These are phyloP conservation scores for Ascochyta koolunga DNA, from an alignment of 2,329 filamentous ascomycete species.

Conservation along the genomic window DNA sequence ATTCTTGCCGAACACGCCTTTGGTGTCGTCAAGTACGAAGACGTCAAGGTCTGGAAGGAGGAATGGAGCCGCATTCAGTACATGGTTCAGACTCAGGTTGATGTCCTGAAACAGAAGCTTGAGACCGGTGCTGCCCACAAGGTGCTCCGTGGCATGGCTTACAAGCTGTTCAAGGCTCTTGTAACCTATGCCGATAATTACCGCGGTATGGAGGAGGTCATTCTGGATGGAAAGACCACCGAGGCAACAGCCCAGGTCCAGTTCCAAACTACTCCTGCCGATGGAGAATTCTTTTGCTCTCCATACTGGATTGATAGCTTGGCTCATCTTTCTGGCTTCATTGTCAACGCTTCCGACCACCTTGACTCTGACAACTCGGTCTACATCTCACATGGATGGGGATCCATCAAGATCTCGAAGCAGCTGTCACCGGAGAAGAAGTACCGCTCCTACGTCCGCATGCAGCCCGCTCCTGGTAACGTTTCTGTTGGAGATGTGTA, in stretches of 20 bases:
- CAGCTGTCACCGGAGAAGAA: constrained; percentile 58
- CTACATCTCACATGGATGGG: constrained; percentile 68
- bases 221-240: constrained; percentile 61
- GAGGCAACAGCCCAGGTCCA: constrained; percentile 62
- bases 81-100: constrained; percentile 61
- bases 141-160: constrained; percentile 75
- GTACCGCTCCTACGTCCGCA: constrained; percentile 67
- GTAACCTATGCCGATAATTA: constrained; percentile 64
- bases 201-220: constrained; percentile 64
- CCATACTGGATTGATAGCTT: constrained; percentile 66
- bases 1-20: constrained; percentile 66
- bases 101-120: constrained; percentile 72
- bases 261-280: constrained; percentile 60
- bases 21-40: constrained; percentile 67
- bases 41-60: constrained; percentile 64
- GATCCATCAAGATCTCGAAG: constrained; percentile 63
- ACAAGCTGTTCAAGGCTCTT: constrained; percentile 71
- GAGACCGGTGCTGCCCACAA: constrained; percentile 71
- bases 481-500: constrained; percentile 66
- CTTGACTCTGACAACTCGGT: constrained; percentile 65
- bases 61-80: constrained; percentile 71
- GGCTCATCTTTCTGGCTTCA: constrained; percentile 64
- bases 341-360: constrained; percentile 64
- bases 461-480: constrained; percentile 62
- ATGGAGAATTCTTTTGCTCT: constrained; percentile 63